A percentile compares a stretch with the other conserved stretches of the same genome.
Evolutionary conservation across 371 early-diverging fungal genomes (phyloP).

Genomic region (Syncephalastrum racemosum): DNA sequence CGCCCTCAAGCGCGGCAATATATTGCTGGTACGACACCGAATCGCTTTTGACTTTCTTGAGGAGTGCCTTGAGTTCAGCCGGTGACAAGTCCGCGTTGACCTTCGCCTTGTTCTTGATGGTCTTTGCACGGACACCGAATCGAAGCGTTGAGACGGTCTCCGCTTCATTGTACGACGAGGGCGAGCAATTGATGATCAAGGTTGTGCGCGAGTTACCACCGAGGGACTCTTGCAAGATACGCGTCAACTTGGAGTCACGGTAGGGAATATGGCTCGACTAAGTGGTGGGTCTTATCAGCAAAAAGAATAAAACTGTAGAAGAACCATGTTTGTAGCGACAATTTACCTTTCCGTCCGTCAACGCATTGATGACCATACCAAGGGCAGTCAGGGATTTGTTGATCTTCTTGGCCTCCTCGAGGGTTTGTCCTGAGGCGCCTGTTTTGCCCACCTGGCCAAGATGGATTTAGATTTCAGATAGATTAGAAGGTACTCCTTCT

Average conservation of each 20-base stretch:
- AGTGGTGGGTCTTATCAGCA: conserved; percentile 5
- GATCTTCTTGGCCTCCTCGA: conserved; percentile 99
- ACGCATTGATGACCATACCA: conserved; percentile 98
- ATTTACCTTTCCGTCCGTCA: conserved; percentile 83
- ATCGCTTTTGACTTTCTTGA: conserved; percentile 85
- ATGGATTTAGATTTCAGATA: background rate
- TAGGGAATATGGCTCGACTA: conserved; percentile 74
- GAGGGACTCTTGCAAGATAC: conserved; percentile 84
- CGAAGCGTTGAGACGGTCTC: conserved; percentile 86
- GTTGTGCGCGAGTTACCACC: conserved; percentile 80
- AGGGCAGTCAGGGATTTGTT: conserved; percentile 97
- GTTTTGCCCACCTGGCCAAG: conserved; percentile 79
- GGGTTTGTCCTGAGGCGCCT: conserved; percentile 95
- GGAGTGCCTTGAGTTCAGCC: conserved; percentile 85
- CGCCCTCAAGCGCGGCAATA: conserved; percentile 78
- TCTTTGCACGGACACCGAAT: conserved; percentile 82
- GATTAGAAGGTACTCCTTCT: conserved; percentile 41
- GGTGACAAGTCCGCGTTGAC: conserved; percentile 91
- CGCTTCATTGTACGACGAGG: conserved; percentile 64
- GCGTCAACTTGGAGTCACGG: conserved; percentile 91
- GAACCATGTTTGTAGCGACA: conserved; percentile 2
- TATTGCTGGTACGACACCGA: conserved; percentile 75
- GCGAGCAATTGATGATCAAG: conserved; percentile 82
- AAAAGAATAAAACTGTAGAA: background rate
- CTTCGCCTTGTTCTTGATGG: conserved; percentile 91